Evolutionary conservation across 2,329 filamentous ascomycete genomes (phyloP), one percentile per base, ranked within the genome.

Genomic region (Alternaria conjuncta): DNA sequence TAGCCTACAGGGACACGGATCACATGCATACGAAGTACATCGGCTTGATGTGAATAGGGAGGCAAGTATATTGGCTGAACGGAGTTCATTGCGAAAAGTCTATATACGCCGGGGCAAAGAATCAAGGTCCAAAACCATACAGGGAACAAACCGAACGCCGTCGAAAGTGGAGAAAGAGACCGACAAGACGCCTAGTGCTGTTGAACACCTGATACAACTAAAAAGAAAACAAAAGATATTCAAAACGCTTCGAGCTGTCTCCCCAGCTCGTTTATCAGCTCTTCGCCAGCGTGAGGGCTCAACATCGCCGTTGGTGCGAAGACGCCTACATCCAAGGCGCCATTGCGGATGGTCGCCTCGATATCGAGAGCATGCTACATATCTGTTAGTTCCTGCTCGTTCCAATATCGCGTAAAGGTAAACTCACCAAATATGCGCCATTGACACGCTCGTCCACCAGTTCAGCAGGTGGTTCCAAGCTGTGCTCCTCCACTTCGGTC

Each of bases 331-430:
- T 86, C 83, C 61, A 89, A 72, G 6, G 69, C 74, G n/a, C 83
- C 83, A 36, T 83, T 74, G 8, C 80, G 74, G 18, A 88, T 74
- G 9, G 85, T 85, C 9, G 84, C 82, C 77, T 89, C 87, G 12
- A 89, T 71, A 71, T 89, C 87, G 26, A 89, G 69, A 10, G 85
- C 81, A 66, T 85, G 81, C 84, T 87, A 68, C 49, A 57, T 15
- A 23, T 6, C 3, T 10, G 20, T 76, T 66, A 76, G 69, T 26
- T 70, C 89, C 30, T 53, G 28, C 20, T 23, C 20, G n/a, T 12
- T 11, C 6, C 30, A 36, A 36, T 9, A n/a, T 18, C 49, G 20
- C 20, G 71, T 61, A 41, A 41, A 70, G 65, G 20, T 20, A 20
- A 18, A 59, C 82, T 79, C 71, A 83, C 82, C 70, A 81, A 65